Base-by-base conservation (phyloP, 2,329 filamentous ascomycete species). In the Cladosporium sp. region DNA sequence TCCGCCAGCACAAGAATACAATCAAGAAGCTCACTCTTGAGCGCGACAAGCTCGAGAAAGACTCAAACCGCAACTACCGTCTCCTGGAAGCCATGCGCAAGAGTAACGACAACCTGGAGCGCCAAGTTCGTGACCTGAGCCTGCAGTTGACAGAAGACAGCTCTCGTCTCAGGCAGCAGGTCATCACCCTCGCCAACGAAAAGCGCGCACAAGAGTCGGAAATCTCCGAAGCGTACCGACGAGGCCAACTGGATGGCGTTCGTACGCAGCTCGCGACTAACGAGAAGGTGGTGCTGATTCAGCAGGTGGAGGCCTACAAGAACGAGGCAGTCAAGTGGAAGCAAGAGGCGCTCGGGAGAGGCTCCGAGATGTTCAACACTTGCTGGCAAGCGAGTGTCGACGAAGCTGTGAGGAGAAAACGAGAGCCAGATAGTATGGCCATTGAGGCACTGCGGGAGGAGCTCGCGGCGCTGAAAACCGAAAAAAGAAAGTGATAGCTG, bases 301-400 rank as follows among this genome's bases (percentile, higher is more conserved):
- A 71, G 54, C 62, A 65, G n/a, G 51, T 75, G 7, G 64, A 71
- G 47, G 59, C 65, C 3, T 66, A 66, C 47, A 63, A 68, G 36
- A 15, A 28, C 6, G 69, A 73, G 41, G 66, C 67, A 7, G 49
- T 68, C 55, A 70, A 67, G 47, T 72, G 67, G 68, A 68, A 62
- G 41, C 26, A n/a, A 21, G 67, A 71, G 64, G 70, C 71, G 4
- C 62, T 71, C 67, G 52, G 68, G 3, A 15, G 51, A 8, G 71
- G 66, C 2, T 65, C 36, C 47, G 66, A 68, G 36, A 62, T 67
- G 10, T 61, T 72, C 34, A 69, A 54, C 34, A 36, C 41, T 30
- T 61, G 59, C n/a, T 73, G 69, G 67, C 67, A 70, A 49, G 69
- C 65, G 8, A 68, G 67, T 18, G 65, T 74, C 3, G 70, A 73